Evolutionary conservation across 2,329 filamentous ascomycete genomes (phyloP).

Genomic region (Aspergillus tamarii): DNA sequence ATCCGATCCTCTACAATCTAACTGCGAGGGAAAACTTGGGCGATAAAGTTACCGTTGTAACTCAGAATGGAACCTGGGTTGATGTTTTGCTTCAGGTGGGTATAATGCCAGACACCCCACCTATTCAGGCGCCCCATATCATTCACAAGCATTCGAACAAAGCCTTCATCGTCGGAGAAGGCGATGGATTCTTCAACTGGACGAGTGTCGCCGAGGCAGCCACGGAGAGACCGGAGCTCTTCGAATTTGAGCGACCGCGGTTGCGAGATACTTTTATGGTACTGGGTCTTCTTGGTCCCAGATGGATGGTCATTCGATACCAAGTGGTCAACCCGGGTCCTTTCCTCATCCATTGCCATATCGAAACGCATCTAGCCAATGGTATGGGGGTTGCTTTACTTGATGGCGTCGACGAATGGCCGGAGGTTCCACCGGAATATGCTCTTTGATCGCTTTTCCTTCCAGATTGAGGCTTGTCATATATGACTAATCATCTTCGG

Average conservation of each 20-base stretch:
- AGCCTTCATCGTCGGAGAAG: constrained; percentile 47
- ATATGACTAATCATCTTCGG: not conserved
- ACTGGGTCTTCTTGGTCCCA: constrained; percentile 26
- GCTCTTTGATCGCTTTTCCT: not conserved
- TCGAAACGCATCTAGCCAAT: constrained; percentile 51
- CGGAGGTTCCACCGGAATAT: constrained; percentile 34
- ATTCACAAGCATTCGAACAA: constrained; percentile 56
- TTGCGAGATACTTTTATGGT: constrained; percentile 48
- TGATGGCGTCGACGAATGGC: constrained; percentile 54
- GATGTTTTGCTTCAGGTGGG: constrained; percentile 40
- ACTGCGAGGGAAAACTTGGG: constrained; percentile 26
- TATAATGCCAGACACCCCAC: constrained; percentile 22
- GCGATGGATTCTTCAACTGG: constrained; percentile 44
- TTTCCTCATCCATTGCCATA: constrained; percentile 56
- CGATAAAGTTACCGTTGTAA: constrained; percentile 33
- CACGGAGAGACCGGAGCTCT: constrained; percentile 42
- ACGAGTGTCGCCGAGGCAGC: constrained; percentile 45
- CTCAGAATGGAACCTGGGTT: constrained; percentile 44
- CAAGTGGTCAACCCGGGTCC: constrained; percentile 51
- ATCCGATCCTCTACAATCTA: constrained; percentile 31
- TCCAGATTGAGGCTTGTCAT: not conserved
- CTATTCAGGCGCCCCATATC: constrained; percentile 43
- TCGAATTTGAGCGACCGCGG: constrained; percentile 50
- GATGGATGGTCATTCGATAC: constrained; percentile 52
- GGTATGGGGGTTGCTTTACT: constrained; percentile 54